These are phyloP conservation scores for Aspergillus neotritici DNA, from an alignment of 2,329 filamentous ascomycete species.

Conservation along the genomic window DNA sequence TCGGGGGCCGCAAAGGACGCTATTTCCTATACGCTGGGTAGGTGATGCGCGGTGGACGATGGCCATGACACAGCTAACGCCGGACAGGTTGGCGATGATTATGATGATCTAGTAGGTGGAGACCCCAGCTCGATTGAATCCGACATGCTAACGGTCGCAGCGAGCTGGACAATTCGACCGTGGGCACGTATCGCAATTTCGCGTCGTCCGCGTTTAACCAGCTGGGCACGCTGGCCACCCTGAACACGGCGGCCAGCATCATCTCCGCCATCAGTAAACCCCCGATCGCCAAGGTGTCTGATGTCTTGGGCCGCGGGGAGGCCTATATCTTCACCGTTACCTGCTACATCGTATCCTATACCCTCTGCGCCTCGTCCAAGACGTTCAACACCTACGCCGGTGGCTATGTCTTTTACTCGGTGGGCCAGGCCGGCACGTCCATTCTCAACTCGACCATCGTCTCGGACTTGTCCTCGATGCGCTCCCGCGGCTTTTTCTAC, in stretches of 20 bases:
- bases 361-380: conserved; percentile 33
- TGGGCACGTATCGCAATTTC: conserved; percentile 38
- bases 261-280: conserved; percentile 38
- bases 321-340: conserved; percentile 32
- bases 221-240: conserved; percentile 30
- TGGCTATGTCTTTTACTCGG: conserved; percentile 32
- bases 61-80: conserved; percentile 3
- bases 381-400: conserved; percentile 34
- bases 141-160: conserved; percentile 9
- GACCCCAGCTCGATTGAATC: no score
- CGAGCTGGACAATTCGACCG: conserved; percentile 35
- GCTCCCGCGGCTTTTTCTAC: conserved; percentile 38
- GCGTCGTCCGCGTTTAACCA: conserved; percentile 37
- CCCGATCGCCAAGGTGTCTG: conserved; percentile 40
- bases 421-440: conserved; percentile 37
- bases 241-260: conserved; percentile 35
- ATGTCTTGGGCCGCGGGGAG: conserved; percentile 39
- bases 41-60: background rate
- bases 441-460: conserved; percentile 41
- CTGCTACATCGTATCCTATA: conserved; percentile 35
- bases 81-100: conserved; percentile 24
- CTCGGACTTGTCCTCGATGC: conserved; percentile 38
- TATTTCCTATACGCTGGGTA: conserved; percentile 27
- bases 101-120: conserved; percentile 26
- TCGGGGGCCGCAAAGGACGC: conserved; percentile 26